These are phyloP conservation scores for Diaporthe amygdali DNA, from an alignment of 2,329 filamentous ascomycete genomes.

Conservation along the genomic window DNA sequence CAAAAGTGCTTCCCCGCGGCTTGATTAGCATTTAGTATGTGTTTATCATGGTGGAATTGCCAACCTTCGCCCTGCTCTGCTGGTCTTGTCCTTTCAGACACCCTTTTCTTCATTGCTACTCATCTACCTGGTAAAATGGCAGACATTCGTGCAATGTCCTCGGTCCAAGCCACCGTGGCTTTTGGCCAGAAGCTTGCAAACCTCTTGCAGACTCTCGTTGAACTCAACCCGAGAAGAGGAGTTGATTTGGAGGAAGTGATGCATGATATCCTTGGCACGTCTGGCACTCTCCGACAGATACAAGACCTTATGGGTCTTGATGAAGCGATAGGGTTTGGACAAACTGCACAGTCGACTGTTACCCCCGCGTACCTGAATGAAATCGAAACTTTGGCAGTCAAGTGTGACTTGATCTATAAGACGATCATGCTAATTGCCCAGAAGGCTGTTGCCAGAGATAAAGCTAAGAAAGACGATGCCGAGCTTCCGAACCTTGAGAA, in stretches of 20 bases:
- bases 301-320: neutral
- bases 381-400: constrained; percentile 2
- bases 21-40: neutral
- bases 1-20: neutral
- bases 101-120: too few relatives aligned
- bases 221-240: neutral
- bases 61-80: neutral
- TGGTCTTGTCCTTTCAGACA: neutral
- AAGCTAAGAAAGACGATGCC: neutral
- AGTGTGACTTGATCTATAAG: constrained; percentile 18
- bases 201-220: neutral
- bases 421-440: constrained; percentile 10
- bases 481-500: neutral
- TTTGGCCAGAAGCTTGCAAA: constrained; percentile 20
- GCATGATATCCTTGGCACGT: neutral
- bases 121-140: neutral
- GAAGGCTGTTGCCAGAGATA: neutral
- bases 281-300: neutral
- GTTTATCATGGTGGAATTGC: neutral
- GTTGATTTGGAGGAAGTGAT: neutral
- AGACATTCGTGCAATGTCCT: neutral
- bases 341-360: neutral
- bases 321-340: neutral
- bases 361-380: neutral
- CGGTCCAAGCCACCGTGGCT: constrained; percentile 3